Base-by-base conservation (phyloP, 257 asterid genomes). In the Penstemon barbatus region DNA sequence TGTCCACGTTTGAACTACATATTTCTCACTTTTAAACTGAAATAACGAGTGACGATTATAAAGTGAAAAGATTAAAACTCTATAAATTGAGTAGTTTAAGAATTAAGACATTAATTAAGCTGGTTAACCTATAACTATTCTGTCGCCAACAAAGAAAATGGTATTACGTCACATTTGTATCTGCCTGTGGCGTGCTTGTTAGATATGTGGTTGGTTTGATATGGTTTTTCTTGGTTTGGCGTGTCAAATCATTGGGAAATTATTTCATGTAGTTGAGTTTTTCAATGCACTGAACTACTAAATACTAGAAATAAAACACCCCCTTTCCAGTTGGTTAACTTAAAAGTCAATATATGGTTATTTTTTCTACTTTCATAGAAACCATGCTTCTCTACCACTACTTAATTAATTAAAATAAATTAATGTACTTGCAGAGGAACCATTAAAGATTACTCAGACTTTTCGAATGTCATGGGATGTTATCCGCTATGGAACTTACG, bases 221-320 rank as follows among this genome's bases (percentile, higher is more conserved):
- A 39, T 51, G 11, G 5, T 57, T 25, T 25, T 63, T 50, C 37
- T 25, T 42, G 72, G 64, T 42, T 10, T 44, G 53, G 19, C 62
- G 54, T 41, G 44, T 44, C 72, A 67, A 57, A 41, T 11, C 10
- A 42, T 41, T 67, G 52, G 39, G 9, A 68, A 36, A 48, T 33
- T 57, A 58, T 10, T 2, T 62, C 19, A 4, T 7, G 36, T 45
- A 46, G 66, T 57, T 54, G 25, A 40, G 71, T 54, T 40, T 44
- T 56, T 8, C 58, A 49, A 25, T 48, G 46, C 4, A 56, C 18
- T 55, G 41, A 11, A 38, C 11, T 3, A 43, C 45, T 53, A 11
- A 45, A n/a, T 10, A 25, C 33, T 25, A 25, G 33, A 25, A 25
- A 25, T 25, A 25, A 25, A 25, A 25, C 33, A 25, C 33, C 33